Base-by-base conservation (phyloP, 78 protist genomes). In the Cavenderia fasciculata region DNA sequence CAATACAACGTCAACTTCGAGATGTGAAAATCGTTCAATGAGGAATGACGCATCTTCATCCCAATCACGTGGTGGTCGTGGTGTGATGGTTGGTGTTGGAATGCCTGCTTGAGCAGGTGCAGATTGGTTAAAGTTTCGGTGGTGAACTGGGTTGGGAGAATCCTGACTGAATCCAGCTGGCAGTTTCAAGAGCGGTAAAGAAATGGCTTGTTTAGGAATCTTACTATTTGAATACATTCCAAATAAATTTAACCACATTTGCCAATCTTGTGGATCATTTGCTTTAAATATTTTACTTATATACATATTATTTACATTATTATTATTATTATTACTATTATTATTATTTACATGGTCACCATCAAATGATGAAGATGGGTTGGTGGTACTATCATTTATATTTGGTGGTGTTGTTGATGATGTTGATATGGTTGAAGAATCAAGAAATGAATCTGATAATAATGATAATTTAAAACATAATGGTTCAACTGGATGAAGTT, bases 101-200 rank as follows among this genome's bases (percentile, higher is more conserved):
- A 40, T 41, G 14, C 25, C 31, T 16, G 43, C 36, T 18, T 7
- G 25, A 18, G 72, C 19, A 29, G 88, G 88, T 49, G 88, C 88
- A 4, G 76, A 65, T 78, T 78, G 88, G 38, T 78, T 78, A 38
- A 78, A 78, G 52, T 78, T 78, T 47, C 88, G 29, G 38, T 78
- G 88, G 29, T 78, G 74, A 51, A 41, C 59, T n/a, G 11, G 11
- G 10, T 19, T 19, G 41, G n/a, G 75, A 33, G 62, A 71, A n/a
- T n/a, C n/a, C n/a, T n/a, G n/a, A n/a, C n/a, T n/a, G n/a, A n/a
- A 47, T 38, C 38, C 72, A 63, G 41, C 27, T 25, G n/a, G n/a
- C 33, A 57, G 8, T 27, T 57, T 29, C 2, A 57, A 23, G 4
- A 4, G 63, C 6, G 63, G 63, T 27, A 57, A 57, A 27, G 63